Evolutionary conservation across 1,139 yeast species (phyloP), one percentile per base, ranked within the genome.

Genomic region (Meyerozyma athensensis): DNA sequence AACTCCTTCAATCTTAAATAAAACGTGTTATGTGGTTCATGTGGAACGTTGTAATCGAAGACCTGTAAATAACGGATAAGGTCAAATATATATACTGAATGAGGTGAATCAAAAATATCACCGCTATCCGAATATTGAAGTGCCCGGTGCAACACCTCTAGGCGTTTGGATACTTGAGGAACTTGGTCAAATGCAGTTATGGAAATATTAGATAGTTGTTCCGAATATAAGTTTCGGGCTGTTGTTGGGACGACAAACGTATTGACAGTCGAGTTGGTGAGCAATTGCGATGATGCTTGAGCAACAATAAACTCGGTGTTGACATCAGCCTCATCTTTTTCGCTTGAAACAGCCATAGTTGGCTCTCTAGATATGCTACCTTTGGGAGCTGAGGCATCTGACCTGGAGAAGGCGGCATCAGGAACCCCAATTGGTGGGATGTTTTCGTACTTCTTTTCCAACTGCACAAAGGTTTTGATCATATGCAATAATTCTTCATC

Each of bases 101-200:
- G 59, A 2, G 84, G 79, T 1, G 64, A 52, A 19, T 56, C 59
- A 14, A 59, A 42, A 8, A 59, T 36, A 35, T 63, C 64, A 8
- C 63, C 63, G 33, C 72, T 67, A 34, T 65, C 70, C 42, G 63
- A 60, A 49, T 65, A 61, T 54, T 79, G 87, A 18, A 81, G 52
- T 3, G 63, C 51, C 39, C 79, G 63, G 54, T 82, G 86, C 19
- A 81, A 48, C 3, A 66, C 47, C 51, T 79, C 83, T 36, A 82
- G 59, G 45, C 73, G 73, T 36, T 58, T 48, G 17, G 63, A 46
- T 8, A 59, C 53, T 9, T 48, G 46, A 18, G 68, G 67, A 33
- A 49, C 37, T 23, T 47, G 47, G 34, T 43, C 43, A 35, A 45
- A 47, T 5, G 54, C 52, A 5, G 49, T 45, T n/a, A 63, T 53